These are phyloP conservation scores for Neoboletus brunneissimus DNA, from an alignment of 768 basidiomycete species.

Conservation along the genomic window DNA sequence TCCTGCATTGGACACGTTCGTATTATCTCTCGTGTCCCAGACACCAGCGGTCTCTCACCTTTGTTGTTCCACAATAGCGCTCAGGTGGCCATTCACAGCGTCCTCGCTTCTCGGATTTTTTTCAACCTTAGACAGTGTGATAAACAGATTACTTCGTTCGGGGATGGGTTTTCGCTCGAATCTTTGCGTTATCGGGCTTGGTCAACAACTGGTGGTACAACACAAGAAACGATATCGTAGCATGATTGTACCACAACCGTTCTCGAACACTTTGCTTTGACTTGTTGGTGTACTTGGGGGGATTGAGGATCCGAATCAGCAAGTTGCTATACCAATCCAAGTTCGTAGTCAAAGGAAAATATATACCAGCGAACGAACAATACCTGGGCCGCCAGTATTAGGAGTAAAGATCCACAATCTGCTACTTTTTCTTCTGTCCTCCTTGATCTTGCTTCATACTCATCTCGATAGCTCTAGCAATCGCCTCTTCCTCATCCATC, in stretches of 20 bases:
- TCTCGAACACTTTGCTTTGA: neutral
- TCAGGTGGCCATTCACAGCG: conserved; percentile 27
- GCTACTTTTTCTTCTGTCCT: conserved; percentile 37
- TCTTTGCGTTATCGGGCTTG: conserved; percentile 1
- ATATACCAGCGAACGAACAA: conserved; percentile 2
- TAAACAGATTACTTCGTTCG: neutral
- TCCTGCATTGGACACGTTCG: conserved; percentile 23
- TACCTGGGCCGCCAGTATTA: neutral
- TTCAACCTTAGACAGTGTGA: conserved; percentile 27
- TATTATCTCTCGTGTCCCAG: neutral
- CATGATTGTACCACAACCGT: neutral
- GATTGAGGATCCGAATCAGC: neutral
- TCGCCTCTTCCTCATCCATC: conserved; percentile 83
- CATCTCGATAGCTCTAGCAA: conserved; percentile 89
- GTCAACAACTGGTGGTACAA: neutral
- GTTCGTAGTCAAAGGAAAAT: neutral
- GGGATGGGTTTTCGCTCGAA: neutral
- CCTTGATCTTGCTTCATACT: conserved; percentile 72
- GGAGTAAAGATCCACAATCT: neutral
- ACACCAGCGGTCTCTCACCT: conserved; percentile 2
- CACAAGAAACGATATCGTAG: neutral
- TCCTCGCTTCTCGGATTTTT: conserved; percentile 28
- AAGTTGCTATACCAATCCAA: neutral
- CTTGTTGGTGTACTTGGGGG: neutral
- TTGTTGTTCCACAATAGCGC: conserved; percentile 13